These are phyloP conservation scores for Xylaria sp. DNA, from an alignment of 2,329 filamentous ascomycete genomes.

Conservation along the genomic window DNA sequence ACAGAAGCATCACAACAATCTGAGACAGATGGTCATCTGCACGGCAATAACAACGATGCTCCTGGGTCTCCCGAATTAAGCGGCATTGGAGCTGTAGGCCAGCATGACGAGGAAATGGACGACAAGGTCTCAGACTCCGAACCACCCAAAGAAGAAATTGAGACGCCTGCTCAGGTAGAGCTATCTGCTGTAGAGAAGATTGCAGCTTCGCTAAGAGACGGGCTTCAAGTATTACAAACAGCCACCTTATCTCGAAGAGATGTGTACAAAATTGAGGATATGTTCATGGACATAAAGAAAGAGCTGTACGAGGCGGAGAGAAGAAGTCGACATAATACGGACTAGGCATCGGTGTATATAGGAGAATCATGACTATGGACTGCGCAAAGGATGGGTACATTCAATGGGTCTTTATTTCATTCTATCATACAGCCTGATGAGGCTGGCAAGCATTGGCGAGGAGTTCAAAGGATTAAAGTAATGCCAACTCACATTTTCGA, in stretches of 20 bases:
- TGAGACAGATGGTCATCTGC: slow-evolving; percentile 16
- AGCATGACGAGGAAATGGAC: slow-evolving; percentile 5
- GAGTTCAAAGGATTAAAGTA: slow-evolving; percentile 20
- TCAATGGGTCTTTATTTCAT: background rate
- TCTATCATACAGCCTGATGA: slow-evolving; percentile 14
- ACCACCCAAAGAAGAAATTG: background rate
- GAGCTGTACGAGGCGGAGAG: slow-evolving; percentile 74
- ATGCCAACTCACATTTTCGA: background rate
- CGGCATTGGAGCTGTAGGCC: slow-evolving; percentile 24
- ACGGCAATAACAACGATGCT: background rate
- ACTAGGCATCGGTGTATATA: slow-evolving; percentile 13
- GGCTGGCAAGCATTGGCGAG: slow-evolving; percentile 21
- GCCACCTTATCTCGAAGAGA: slow-evolving; percentile 68
- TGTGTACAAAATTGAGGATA: slow-evolving; percentile 74
- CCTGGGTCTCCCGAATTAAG: background rate
- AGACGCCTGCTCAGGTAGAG: slow-evolving; percentile 31
- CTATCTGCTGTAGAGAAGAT: slow-evolving; percentile 54
- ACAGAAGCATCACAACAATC: slow-evolving; percentile 43
- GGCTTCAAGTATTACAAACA: slow-evolving; percentile 64
- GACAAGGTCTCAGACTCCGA: background rate
- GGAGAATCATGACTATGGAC: slow-evolving; percentile 10
- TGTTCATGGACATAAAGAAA: slow-evolving; percentile 78
- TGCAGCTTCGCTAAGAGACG: slow-evolving; percentile 57
- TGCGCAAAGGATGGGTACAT: slow-evolving; percentile 1
- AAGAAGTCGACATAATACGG: slow-evolving; percentile 49